phyloP scores from a whole-genome alignment of 306 rosid species.

The Fragaria ananassa region DNA sequence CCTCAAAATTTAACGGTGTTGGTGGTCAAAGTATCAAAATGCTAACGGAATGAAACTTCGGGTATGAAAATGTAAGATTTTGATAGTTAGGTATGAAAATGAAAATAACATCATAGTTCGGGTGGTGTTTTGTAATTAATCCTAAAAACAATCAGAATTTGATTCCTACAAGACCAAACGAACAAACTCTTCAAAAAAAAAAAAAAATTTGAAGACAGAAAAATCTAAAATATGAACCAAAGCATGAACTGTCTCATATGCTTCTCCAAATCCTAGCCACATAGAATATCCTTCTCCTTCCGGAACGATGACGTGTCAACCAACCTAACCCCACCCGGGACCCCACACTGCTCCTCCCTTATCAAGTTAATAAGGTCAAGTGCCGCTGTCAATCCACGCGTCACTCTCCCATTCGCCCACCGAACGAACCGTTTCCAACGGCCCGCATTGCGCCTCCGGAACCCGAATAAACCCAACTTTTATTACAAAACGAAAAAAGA shows the following conservation, averaged over 20 bases:
- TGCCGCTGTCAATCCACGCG: background rate
- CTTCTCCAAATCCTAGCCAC: background rate
- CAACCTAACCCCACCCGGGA: background rate
- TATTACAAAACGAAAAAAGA: background rate
- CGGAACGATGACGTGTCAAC: background rate
- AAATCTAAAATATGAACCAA: too few species aligned
- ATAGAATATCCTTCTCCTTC: background rate
- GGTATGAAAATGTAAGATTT: too few species aligned
- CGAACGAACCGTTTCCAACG: background rate
- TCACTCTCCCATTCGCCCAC: background rate
- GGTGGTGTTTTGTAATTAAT: too few species aligned
- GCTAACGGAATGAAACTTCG: too few species aligned
- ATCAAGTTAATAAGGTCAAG: background rate
- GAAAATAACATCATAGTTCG: too few species aligned
- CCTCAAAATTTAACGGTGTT: too few species aligned
- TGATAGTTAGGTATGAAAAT: too few species aligned
- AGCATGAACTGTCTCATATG: background rate
- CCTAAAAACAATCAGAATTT: too few species aligned
- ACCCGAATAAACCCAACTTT: constrained; percentile 8
- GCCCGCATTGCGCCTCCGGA: background rate
- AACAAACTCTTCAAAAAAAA: too few species aligned
- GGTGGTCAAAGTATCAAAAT: too few species aligned
- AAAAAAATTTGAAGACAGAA: too few species aligned
- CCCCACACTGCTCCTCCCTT: background rate
- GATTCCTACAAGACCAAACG: too few species aligned